phyloP scores from a whole-genome alignment of 2,329 filamentous ascomycete species.

The Pseudogymnoascus sp. region DNA sequence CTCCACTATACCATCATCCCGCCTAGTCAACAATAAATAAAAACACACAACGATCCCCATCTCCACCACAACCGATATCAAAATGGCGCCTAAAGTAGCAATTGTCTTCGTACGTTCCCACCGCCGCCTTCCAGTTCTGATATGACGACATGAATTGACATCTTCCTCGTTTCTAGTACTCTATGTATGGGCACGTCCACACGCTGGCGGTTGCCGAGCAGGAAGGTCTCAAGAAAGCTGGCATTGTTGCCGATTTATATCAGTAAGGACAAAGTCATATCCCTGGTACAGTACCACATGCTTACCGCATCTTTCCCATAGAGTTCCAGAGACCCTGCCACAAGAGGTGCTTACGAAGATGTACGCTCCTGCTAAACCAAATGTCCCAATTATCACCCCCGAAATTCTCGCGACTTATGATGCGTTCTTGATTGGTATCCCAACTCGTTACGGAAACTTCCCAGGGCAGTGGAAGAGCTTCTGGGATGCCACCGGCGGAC shows the following conservation, averaged over 20 bases:
- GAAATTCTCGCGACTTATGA: slow-evolving; percentile 66
- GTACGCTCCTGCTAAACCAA: slow-evolving; percentile 73
- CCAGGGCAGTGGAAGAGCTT: slow-evolving; percentile 88
- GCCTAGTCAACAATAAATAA: background rate
- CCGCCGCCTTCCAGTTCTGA: slow-evolving; percentile 7
- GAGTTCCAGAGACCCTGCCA: slow-evolving; percentile 77
- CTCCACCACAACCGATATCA: background rate
- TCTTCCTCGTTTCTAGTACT: slow-evolving; percentile 54
- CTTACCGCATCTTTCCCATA: slow-evolving; percentile 28
- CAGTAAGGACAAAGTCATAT: slow-evolving; percentile 48
- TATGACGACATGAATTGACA: background rate
- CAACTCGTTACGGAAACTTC: slow-evolving; percentile 95
- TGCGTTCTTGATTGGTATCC: slow-evolving; percentile 86
- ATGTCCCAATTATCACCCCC: slow-evolving; percentile 57
- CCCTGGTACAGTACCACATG: background rate
- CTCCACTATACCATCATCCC: background rate
- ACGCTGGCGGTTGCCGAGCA: slow-evolving; percentile 83
- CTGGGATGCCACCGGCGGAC: slow-evolving; percentile 87
- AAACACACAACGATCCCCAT: background rate
- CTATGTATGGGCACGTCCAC: slow-evolving; percentile 86
- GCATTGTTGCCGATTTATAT: slow-evolving; percentile 73
- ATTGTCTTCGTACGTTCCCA: slow-evolving; percentile 70
- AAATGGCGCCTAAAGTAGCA: slow-evolving; percentile 64
- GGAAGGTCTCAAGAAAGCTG: slow-evolving; percentile 80
- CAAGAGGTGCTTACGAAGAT: slow-evolving; percentile 82